Percentiles rank a stretch among this genome's conserved stretches.
phyloP scores from a whole-genome alignment of 345 rosid species.

The Mangifera indica region DNA sequence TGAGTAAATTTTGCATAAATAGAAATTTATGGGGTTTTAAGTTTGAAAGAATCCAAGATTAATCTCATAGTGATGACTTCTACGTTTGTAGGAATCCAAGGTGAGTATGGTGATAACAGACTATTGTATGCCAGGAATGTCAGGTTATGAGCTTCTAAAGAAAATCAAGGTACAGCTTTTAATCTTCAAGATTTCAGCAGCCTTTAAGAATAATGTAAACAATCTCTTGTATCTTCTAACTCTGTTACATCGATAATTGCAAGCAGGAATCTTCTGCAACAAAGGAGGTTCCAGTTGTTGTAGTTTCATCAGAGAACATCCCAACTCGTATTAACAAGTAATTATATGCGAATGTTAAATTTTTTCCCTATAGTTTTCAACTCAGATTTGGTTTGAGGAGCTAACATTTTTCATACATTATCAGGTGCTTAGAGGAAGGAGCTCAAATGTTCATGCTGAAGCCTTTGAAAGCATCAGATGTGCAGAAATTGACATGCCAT shows the following conservation, averaged over 20 bases:
- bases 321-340: conserved; percentile 73
- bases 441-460: conserved; percentile 89
- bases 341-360: not conserved
- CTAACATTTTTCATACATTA: not conserved
- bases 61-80: not conserved
- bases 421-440: conserved; percentile 79
- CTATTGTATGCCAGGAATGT: conserved; percentile 97
- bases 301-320: conserved; percentile 81
- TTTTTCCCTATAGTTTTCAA: not conserved
- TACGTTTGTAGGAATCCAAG: conserved; percentile 48
- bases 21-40: not conserved
- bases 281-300: conserved; percentile 83
- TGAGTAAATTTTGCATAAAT: conserved; percentile 11
- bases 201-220: not conserved
- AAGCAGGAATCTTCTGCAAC: conserved; percentile 61
- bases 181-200: not conserved
- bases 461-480: conserved; percentile 78
- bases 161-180: conserved; percentile 52
- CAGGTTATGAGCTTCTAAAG: conserved; percentile 81
- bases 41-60: not conserved
- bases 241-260: not conserved
- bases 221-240: not conserved
- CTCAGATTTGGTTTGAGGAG: not conserved
- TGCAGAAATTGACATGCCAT: conserved; percentile 53
- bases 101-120: conserved; percentile 81